phyloP scores from a whole-genome alignment of 495 filamentous ascomycete species.

The Trichoderma virens region DNA sequence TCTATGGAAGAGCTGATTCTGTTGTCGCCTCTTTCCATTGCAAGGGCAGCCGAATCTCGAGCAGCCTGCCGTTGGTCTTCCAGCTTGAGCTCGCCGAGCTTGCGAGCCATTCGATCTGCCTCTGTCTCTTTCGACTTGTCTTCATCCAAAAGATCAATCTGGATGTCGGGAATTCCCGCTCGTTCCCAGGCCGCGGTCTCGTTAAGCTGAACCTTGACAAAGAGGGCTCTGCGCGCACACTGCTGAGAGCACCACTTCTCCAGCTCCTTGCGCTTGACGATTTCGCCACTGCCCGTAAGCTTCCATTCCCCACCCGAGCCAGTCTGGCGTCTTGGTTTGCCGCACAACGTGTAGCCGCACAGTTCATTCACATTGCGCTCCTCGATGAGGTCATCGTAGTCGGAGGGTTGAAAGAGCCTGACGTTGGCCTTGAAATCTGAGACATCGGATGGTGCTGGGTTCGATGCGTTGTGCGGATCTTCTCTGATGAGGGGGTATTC shows the following conservation, averaged over 20 bases:
- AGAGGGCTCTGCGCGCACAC: constrained; percentile 72
- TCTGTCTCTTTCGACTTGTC: constrained; percentile 16
- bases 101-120: constrained; percentile 22
- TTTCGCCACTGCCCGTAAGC: constrained; percentile 37
- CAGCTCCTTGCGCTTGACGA: constrained; percentile 52
- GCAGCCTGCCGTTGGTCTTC: constrained; percentile 26
- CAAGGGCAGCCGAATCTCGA: constrained; percentile 35
- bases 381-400: constrained; percentile 78
- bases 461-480: constrained; percentile 44
- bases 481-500: constrained; percentile 54
- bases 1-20: constrained; percentile 10
- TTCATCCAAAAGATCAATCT: constrained; percentile 51
- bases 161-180: constrained; percentile 34
- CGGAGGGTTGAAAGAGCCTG: constrained; percentile 65
- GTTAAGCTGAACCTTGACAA: constrained; percentile 76
- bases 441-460: constrained; percentile 43
- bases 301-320: constrained; percentile 40
- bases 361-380: constrained; percentile 73
- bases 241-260: constrained; percentile 83
- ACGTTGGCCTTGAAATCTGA: constrained; percentile 50
- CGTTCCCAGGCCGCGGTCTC: constrained; percentile 73
- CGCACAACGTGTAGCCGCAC: constrained; percentile 82
- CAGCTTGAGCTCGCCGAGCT: constrained; percentile 33
- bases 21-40: constrained; percentile 47
- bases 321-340: constrained; percentile 40